A percentile compares a stretch with the other conserved stretches of the same genome.
Evolutionary conservation across 1,284 basidiomycete genomes (phyloP).

Genomic region (Pisolithus thermaeus): DNA sequence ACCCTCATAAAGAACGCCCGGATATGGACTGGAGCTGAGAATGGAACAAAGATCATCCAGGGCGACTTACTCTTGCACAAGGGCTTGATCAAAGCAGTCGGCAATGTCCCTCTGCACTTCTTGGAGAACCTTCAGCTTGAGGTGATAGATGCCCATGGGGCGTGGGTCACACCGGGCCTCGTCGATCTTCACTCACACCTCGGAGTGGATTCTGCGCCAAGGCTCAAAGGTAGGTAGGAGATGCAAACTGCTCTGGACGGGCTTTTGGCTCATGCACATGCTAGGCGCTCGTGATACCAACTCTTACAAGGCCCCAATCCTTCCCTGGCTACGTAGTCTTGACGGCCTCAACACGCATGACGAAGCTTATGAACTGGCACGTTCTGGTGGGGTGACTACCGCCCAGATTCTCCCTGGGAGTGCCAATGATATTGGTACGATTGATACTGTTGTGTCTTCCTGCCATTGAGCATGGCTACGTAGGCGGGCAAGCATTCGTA

Average conservation of each 20-base stretch:
- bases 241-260: neutral
- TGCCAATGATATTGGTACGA: conserved; percentile 53
- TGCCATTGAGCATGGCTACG: neutral
- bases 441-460: neutral
- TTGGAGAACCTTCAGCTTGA: conserved; percentile 29
- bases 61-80: conserved; percentile 52
- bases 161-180: conserved; percentile 66
- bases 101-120: conserved; percentile 31
- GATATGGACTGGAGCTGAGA: conserved; percentile 68
- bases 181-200: conserved; percentile 81
- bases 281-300: conserved; percentile 49
- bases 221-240: conserved; percentile 36
- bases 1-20: conserved; percentile 67
- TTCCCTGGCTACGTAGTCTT: conserved; percentile 49
- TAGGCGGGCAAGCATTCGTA: conserved; percentile 65
- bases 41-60: conserved; percentile 57
- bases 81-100: conserved; percentile 46
- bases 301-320: conserved; percentile 50
- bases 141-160: conserved; percentile 51
- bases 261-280: neutral
- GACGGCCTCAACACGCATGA: conserved; percentile 52
- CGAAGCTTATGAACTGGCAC: conserved; percentile 41
- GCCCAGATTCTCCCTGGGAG: conserved; percentile 47
- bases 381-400: conserved; percentile 50
- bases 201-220: conserved; percentile 61